phyloP scores from a whole-genome alignment of 2,329 filamentous ascomycete genomes.

The Cucurbitaria berberidis region DNA sequence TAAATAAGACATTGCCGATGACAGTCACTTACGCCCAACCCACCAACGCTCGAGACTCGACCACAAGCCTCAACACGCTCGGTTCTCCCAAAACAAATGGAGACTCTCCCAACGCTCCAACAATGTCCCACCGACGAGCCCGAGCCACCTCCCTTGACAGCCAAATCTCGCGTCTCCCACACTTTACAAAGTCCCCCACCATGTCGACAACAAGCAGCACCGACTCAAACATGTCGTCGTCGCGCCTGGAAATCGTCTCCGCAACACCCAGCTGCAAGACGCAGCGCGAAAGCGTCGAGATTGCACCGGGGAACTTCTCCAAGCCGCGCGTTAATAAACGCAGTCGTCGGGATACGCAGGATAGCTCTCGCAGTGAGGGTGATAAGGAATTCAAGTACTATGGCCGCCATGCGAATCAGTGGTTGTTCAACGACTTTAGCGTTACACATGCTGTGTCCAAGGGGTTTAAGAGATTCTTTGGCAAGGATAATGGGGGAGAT shows the following conservation, averaged over 20 bases:
- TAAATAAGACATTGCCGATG: constrained; percentile 32
- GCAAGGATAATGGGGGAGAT: constrained; percentile 19
- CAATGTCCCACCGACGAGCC: constrained; percentile 24
- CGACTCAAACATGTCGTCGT: constrained; percentile 20
- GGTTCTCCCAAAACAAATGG: constrained; percentile 17
- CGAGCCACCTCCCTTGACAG: constrained; percentile 39
- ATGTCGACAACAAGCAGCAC: constrained; percentile 29
- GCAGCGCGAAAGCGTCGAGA: constrained; percentile 25
- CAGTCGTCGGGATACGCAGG: constrained; percentile 23
- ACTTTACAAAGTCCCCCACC: constrained; percentile 37
- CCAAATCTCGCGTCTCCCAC: constrained; percentile 15
- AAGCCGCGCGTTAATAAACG: constrained; percentile 31
- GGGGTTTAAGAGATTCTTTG: constrained; percentile 38
- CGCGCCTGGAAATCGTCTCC: constrained; percentile 17
- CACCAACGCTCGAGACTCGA: constrained; percentile 36
- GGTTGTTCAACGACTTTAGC: constrained; percentile 49
- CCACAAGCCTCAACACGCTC: constrained; percentile 26
- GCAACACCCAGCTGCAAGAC: constrained; percentile 18
- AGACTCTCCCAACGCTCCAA: constrained; percentile 22
- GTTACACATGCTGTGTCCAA: constrained; percentile 41
- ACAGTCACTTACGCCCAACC: constrained; percentile 33
- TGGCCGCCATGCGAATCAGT: constrained; percentile 46
- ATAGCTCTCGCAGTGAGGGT: constrained; percentile 20
- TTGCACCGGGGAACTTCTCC: constrained; percentile 35
- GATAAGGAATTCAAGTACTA: constrained; percentile 42